A percentile compares a stretch with the other conserved stretches of the same genome.
Conservation (phyloP, 345 rosid genomes). For the Salix caprea region DNA sequence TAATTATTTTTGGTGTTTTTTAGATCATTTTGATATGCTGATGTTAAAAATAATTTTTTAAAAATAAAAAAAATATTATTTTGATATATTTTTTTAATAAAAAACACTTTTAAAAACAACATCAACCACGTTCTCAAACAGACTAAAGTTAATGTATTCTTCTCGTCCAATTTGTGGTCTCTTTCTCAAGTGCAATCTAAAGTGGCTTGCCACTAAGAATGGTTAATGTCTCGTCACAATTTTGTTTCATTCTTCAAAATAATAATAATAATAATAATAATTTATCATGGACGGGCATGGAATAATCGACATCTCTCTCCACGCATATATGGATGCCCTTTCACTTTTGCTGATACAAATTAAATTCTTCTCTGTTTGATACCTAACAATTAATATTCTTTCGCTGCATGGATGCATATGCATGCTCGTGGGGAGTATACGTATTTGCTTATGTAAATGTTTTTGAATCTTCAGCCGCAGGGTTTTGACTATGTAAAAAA, state of each 20-base stretch:
- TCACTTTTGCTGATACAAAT: background rate
- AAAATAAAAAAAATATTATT: too few species aligned
- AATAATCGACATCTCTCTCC: background rate
- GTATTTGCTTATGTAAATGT: background rate
- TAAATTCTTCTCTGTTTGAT: background rate
- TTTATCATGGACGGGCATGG: background rate
- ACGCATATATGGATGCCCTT: background rate
- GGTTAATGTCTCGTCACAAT: slow-evolving; percentile 25
- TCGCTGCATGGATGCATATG: background rate
- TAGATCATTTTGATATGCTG: too few species aligned
- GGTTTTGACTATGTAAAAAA: background rate
- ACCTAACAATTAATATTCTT: background rate
- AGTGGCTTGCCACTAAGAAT: slow-evolving; percentile 44
- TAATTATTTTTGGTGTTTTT: too few species aligned
- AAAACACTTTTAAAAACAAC: too few species aligned
- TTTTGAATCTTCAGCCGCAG: background rate
- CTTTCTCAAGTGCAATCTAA: slow-evolving; percentile 38
- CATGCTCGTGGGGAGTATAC: background rate
- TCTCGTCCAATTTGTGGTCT: slow-evolving; percentile 2
- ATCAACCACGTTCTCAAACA: accelerated
- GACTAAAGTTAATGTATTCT: too few species aligned
- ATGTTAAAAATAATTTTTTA: too few species aligned
- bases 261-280: background rate
- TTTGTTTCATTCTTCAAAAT: background rate
- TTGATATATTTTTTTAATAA: too few species aligned